These are phyloP conservation scores for Exophiala alcalophila DNA, from an alignment of 2,329 filamentous ascomycete species.

Conservation along the genomic window DNA sequence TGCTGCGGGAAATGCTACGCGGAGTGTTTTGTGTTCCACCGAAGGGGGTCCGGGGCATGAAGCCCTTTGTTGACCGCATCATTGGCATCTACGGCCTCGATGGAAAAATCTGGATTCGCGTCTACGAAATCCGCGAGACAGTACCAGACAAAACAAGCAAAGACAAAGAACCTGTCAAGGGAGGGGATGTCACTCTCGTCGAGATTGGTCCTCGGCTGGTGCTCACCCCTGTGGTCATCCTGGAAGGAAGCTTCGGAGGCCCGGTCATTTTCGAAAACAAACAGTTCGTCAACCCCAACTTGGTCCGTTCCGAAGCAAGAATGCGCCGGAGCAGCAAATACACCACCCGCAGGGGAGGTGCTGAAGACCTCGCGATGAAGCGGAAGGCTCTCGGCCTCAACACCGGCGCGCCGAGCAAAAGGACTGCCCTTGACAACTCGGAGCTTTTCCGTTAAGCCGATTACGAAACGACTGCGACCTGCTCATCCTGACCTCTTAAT, in stretches of 20 bases:
- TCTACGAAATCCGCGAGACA: constrained; percentile 82
- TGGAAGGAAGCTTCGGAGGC: constrained; percentile 91
- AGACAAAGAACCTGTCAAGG: constrained; percentile 29
- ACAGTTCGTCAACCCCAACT: constrained; percentile 94
- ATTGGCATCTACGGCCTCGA: constrained; percentile 89
- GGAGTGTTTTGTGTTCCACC: constrained; percentile 92
- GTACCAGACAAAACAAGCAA: constrained; percentile 44
- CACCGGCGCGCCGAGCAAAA: constrained; percentile 56
- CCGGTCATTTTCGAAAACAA: constrained; percentile 98
- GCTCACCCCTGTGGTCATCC: constrained; percentile 88
- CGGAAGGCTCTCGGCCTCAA: constrained; percentile 74
- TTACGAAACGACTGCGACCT: not conserved
- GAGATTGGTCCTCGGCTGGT: constrained; percentile 95
- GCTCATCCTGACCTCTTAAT: too few species aligned
- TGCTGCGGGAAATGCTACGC: constrained; percentile 79
- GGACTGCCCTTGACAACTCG: constrained; percentile 70
- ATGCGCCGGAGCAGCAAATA: constrained; percentile 73
- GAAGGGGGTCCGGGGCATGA: constrained; percentile 74
- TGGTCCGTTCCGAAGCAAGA: constrained; percentile 78
- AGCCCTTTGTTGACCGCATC: constrained; percentile 94
- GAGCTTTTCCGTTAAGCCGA: constrained; percentile 64
- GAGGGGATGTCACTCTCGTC: constrained; percentile 69
- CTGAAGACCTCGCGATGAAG: constrained; percentile 69
- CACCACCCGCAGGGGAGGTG: constrained; percentile 70
- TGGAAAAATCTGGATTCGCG: constrained; percentile 92